phyloP scores from a whole-genome alignment of 176 grass and related monocot genomes.

The Puccinellia tenuiflora region DNA sequence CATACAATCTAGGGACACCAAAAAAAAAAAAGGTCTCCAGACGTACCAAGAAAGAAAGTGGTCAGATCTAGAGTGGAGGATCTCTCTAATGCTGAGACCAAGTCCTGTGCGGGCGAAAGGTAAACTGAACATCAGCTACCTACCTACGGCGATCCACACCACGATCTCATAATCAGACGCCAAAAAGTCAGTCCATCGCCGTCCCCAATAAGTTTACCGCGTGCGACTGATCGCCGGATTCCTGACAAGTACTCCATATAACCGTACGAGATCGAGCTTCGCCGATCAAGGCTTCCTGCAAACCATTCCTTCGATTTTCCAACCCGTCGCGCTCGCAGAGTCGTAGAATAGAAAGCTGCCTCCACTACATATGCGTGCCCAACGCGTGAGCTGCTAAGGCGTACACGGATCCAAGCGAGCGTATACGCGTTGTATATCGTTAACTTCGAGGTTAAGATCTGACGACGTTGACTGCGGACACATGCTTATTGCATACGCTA shows the following conservation, averaged over 20 bases:
- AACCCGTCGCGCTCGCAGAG: neutral
- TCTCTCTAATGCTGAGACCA: neutral
- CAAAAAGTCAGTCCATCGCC: neutral
- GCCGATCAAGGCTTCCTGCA: neutral
- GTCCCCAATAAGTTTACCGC: neutral
- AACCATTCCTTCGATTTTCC: neutral
- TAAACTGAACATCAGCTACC: neutral
- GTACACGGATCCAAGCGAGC: neutral
- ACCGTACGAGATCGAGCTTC: neutral
- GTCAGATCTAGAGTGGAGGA: neutral
- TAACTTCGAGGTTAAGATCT: slow-evolving; percentile 10
- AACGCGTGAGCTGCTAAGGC: neutral
- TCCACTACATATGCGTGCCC: neutral
- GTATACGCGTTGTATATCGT: too few species aligned
- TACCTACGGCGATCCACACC: neutral
- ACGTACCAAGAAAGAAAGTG: neutral
- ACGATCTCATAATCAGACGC: neutral
- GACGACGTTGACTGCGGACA: neutral
- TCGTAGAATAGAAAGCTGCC: neutral
- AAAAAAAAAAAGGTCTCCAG: neutral
- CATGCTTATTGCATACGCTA: neutral
- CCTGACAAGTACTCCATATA: neutral
- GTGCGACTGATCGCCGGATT: neutral
- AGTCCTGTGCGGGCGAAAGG: neutral
- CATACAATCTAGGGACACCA: neutral